Percentiles rank a stretch among this genome's conserved stretches.
phyloP scores from a whole-genome alignment of 768 basidiomycete species.

The Stropharia rugosoannulata region DNA sequence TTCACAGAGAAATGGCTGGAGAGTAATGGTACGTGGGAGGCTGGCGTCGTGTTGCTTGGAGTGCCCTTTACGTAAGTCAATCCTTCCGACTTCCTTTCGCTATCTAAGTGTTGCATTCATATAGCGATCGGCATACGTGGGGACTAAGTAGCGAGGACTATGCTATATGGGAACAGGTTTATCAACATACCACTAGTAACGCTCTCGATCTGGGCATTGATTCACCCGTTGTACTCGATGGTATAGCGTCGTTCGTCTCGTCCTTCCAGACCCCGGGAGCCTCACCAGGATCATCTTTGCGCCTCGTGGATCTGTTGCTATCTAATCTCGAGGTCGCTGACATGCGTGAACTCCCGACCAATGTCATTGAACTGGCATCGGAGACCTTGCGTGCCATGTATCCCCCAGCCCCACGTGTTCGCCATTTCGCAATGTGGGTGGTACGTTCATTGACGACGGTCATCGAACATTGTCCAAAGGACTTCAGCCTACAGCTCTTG shows the following conservation, averaged over 20 bases:
- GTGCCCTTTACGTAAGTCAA: constrained; percentile 62
- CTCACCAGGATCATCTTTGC: constrained; percentile 38
- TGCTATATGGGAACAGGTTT: constrained; percentile 57
- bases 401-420: constrained; percentile 58
- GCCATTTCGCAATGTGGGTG: constrained; percentile 61
- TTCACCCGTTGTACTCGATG: constrained; percentile 49
- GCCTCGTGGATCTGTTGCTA: constrained; percentile 62
- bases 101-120: not conserved
- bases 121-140: constrained; percentile 46
- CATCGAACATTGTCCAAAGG: constrained; percentile 55
- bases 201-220: constrained; percentile 65
- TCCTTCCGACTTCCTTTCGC: not conserved
- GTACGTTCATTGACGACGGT: constrained; percentile 51
- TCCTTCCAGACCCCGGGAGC: constrained; percentile 28
- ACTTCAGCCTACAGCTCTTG: constrained; percentile 44
- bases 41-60: constrained; percentile 49
- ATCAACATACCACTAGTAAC: constrained; percentile 49
- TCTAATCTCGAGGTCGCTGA: constrained; percentile 51
- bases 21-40: constrained; percentile 52
- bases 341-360: constrained; percentile 49
- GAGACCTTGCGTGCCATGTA: constrained; percentile 61
- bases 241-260: constrained; percentile 47
- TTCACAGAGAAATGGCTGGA: constrained; percentile 58
- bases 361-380: constrained; percentile 58
- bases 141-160: constrained; percentile 54